Conservation (phyloP, 768 basidiomycete species). For the Phylloporus sp. region DNA sequence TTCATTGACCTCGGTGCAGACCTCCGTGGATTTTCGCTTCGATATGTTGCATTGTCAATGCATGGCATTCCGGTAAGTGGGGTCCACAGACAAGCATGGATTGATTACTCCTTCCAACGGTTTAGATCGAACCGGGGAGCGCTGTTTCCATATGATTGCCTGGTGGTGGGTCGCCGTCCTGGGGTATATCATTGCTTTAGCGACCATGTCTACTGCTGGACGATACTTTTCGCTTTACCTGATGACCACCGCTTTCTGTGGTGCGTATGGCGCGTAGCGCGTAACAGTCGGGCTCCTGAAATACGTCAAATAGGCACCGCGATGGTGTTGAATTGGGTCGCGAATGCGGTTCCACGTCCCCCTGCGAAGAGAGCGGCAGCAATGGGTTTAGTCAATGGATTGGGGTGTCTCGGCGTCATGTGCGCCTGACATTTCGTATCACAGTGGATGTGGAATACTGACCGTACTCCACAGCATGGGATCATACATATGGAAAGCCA, state of each 20-base stretch:
- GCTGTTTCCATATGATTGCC: constrained; percentile 54
- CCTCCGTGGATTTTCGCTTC: constrained; percentile 59
- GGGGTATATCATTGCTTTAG: constrained; percentile 54
- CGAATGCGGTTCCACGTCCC: constrained; percentile 55
- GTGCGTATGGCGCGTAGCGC: constrained; percentile 16
- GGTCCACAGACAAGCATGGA: neutral
- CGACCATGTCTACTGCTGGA: constrained; percentile 45
- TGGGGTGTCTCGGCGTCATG: constrained; percentile 54
- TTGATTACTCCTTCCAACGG: neutral
- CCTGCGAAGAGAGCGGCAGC: constrained; percentile 50
- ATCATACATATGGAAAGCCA: constrained; percentile 55
- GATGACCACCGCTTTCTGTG: constrained; percentile 51
- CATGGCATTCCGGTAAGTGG: constrained; percentile 45
- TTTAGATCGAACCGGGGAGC: constrained; percentile 54
- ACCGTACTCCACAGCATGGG: constrained; percentile 40
- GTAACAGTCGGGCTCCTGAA: neutral
- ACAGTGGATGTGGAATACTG: neutral
- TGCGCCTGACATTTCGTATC: constrained; percentile 26
- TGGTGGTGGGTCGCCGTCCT: constrained; percentile 58
- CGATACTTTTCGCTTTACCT: constrained; percentile 61
- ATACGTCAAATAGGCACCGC: constrained; percentile 31
- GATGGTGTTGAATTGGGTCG: constrained; percentile 54
- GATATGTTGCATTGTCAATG: constrained; percentile 45
- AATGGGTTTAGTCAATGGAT: constrained; percentile 58
- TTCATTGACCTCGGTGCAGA: constrained; percentile 25